These are phyloP conservation scores for Leptographium wingfieldii DNA, from an alignment of 2,329 filamentous ascomycete species.

Conservation along the genomic window DNA sequence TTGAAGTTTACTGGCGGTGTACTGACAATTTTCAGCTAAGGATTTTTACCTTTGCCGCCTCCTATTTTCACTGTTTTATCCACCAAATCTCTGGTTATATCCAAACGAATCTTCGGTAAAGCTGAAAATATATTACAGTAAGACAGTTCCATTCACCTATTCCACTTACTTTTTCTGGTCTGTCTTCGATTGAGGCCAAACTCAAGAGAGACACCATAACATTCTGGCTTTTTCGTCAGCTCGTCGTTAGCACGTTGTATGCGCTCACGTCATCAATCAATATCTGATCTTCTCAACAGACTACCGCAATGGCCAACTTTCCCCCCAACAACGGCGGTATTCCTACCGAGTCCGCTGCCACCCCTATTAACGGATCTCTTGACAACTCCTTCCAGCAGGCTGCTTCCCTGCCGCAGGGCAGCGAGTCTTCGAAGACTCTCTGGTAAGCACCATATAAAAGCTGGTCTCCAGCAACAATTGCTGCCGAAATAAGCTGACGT, in stretches of 20 bases:
- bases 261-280: background rate
- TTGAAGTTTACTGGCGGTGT: background rate
- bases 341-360: constrained; percentile 12
- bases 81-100: background rate
- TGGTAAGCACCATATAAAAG: constrained; percentile 27
- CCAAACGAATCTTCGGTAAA: background rate
- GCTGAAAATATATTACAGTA: background rate
- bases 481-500: constrained; percentile 3
- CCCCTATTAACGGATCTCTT: constrained; percentile 18
- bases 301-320: constrained; percentile 12
- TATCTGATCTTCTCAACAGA: background rate
- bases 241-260: background rate
- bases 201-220: background rate
- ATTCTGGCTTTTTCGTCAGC: background rate
- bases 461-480: background rate
- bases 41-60: background rate
- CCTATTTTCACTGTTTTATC: background rate
- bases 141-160: background rate
- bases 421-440: constrained; percentile 43
- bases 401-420: constrained; percentile 14
- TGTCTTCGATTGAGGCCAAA: background rate
- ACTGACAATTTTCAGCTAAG: background rate
- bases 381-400: constrained; percentile 15
- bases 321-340: constrained; percentile 11
- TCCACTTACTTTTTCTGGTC: background rate